Evolutionary conservation across 768 basidiomycete species (phyloP).

Genomic region (Lactarius psammicola): DNA sequence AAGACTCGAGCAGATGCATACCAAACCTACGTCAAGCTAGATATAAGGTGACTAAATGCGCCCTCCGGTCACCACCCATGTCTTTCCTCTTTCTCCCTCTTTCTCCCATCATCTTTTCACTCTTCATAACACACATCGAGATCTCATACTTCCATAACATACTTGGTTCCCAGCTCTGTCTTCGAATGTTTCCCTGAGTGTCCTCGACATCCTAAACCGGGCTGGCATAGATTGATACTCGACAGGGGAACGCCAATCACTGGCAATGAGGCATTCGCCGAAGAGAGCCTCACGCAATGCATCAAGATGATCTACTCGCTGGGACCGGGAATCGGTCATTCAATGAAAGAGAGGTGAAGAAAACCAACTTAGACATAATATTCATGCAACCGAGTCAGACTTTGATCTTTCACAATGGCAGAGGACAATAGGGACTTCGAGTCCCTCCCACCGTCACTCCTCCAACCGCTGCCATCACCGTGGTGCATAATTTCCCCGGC

Average conservation of each 20-base stretch:
- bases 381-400: neutral
- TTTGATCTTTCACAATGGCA: neutral
- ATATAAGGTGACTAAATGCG: too few species aligned
- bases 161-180: neutral
- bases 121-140: neutral
- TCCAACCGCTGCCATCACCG: neutral
- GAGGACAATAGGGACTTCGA: neutral
- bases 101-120: neutral
- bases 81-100: too few species aligned
- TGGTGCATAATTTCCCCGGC: neutral
- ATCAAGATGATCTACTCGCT: neutral
- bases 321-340: neutral
- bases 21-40: too few species aligned
- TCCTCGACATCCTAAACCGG: neutral
- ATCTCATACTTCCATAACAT: neutral
- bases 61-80: too few species aligned
- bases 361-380: neutral
- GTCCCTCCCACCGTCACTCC: neutral
- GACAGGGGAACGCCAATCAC: too few species aligned
- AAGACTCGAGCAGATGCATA: too few species aligned
- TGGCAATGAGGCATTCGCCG: neutral
- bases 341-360: neutral
- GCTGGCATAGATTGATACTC: neutral
- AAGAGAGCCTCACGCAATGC: neutral
- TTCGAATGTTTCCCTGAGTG: neutral